Evolutionary conservation across 1,139 yeast genomes (phyloP), one percentile per base, ranked within the genome.

Genomic region (Pichia sp.): DNA sequence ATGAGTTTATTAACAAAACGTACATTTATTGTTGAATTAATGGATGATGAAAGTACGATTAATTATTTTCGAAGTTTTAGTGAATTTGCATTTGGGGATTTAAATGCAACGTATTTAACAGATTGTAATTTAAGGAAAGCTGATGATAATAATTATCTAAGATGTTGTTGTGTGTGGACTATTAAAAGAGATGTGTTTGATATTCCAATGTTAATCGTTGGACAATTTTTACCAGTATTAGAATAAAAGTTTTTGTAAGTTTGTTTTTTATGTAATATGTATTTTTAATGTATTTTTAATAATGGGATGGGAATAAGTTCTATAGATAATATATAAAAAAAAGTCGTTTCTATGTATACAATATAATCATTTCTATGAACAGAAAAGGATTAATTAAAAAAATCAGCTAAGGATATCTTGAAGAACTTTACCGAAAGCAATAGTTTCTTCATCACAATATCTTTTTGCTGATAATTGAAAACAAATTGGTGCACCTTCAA

Each of bases 81-180:
- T 56, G 76, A 79, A 41, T 83, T 88, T 45, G 95, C 96, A 2
- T 88, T 87, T 64, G 95, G 95, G 16, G 96, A 89, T 59, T 82
- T 88, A 49, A 72, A 73, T 50, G 74, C 76, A 49, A 69, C 72
- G 10, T 70, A 72, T 42, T 57, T 69, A 37, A 74, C 80, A 2
- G 70, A 69, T 50, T 63, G 77, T 48, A 65, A 63, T 35, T 62
- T 69, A 44, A 60, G 66, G n/a, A 61, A 61, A 40, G 62, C 65
- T 3, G 53, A 54, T 26, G 58, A 59, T 27, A 41, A 53, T 22
- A 58, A 58, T 40, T 71, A 57, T 50, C 65, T 76, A 38, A 74
- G 72, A 49, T 75, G 77, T 54, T 72, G 78, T 50, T 69, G 76
- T 27, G 79, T 75, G 24, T 76, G 81, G 80, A 76, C 81, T 0